Evolutionary conservation across 2,329 filamentous ascomycete genomes (phyloP), one percentile per base, ranked within the genome.

Genomic region (Chaetothyriales sp.): DNA sequence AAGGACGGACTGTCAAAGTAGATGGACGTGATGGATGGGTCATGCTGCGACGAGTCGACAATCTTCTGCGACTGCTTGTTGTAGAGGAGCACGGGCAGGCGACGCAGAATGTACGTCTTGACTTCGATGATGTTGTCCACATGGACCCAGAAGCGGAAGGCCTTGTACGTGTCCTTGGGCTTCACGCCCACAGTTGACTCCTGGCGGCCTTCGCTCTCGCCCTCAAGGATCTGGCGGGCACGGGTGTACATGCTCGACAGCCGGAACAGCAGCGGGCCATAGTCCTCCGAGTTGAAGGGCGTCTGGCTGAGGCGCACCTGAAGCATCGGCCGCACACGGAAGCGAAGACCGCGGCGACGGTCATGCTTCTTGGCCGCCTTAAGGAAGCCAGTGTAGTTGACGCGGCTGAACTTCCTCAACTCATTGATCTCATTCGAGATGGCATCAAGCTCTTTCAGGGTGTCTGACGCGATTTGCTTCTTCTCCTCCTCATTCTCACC

Each of bases 321-420:
- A 69, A 96, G 81, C 72, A 96, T 81, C 25, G 92, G 89, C 20
- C 87, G 81, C 59, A 96, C 84, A 65, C 83, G 86, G 73, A 96
- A 96, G 49, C 81, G 77, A 58, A 81, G 77, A 51, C 89, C 89
- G 58, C 90, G 79, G 71, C 90, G 93, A 59, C 92, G 85, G 69
- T 98, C 92, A 69, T 98, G 92, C 72, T 98, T 98, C 80, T 98
- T 98, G 51, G 88, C 88, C 46, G 94, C 94, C 75, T 98, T 98
- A 64, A 95, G 77, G 69, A 96, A 95, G 46, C 88, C 92, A 5
- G 92, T 95, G 68, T 95, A 98, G 71, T 98, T 98, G 71, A 95
- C 83, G 57, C 83, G 85, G 68, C 87, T 92, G 70, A 92, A 98
- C 67, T 86, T 92, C 70, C 95, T 92, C 59, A 98, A 77, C 72